Evolutionary conservation across 805 yeast species (phyloP).

Genomic region (Candida fluviatilis): DNA sequence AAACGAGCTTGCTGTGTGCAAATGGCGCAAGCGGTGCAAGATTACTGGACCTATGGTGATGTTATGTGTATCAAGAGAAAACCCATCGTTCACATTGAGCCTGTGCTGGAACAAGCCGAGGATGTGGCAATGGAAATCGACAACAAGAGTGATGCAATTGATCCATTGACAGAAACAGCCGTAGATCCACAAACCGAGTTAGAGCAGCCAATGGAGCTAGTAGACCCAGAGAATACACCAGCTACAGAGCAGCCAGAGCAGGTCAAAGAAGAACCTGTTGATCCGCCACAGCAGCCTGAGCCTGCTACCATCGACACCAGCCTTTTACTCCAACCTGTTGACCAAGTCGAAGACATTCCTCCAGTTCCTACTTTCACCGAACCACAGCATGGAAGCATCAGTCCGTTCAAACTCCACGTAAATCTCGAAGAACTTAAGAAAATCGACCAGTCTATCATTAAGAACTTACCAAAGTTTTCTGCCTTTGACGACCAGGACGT

Average conservation of each 20-base stretch:
- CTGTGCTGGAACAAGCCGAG: background rate
- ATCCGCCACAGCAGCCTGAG: background rate
- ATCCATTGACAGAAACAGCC: too few species aligned
- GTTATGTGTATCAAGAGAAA: conserved; percentile 54
- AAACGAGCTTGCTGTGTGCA: conserved; percentile 66
- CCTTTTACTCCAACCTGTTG: conserved; percentile 2
- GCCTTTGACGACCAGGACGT: conserved; percentile 37
- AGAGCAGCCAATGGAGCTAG: background rate
- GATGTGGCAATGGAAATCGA: background rate
- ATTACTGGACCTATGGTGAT: conserved; percentile 71
- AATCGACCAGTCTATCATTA: conserved; percentile 45
- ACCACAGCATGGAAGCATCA: conserved; percentile 2
- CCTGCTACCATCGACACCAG: background rate
- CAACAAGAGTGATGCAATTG: too few species aligned
- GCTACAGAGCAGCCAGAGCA: background rate
- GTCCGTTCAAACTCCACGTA: conserved; percentile 46
- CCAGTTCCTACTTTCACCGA: conserved; percentile 2
- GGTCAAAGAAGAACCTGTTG: background rate
- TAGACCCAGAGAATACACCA: conserved; percentile 1
- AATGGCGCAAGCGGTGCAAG: conserved; percentile 69
- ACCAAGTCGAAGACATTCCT: background rate
- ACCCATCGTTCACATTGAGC: conserved; percentile 36
- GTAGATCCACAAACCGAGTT: background rate
- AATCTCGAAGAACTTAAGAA: conserved; percentile 39
- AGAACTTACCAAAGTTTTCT: conserved; percentile 43